These are phyloP conservation scores for Gnaphalium uliginosum DNA, from an alignment of 129 eudicot genomes.

Conservation along the genomic window DNA sequence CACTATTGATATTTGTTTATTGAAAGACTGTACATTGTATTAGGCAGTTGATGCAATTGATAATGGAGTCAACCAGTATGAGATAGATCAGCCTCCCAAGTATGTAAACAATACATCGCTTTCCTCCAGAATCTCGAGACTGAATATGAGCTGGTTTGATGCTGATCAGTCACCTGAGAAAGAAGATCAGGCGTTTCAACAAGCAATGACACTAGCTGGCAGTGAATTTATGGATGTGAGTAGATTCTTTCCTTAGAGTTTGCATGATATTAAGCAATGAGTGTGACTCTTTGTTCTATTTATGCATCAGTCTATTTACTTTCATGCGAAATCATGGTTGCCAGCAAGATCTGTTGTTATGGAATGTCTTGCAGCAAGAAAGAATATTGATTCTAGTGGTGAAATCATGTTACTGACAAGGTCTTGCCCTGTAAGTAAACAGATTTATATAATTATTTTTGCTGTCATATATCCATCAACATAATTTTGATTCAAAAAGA, in stretches of 20 bases:
- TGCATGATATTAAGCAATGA: constrained; percentile 8
- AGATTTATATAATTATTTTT: constrained; percentile 2
- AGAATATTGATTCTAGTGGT: constrained; percentile 67
- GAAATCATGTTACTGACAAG: constrained; percentile 71
- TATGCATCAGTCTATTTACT: constrained; percentile 51
- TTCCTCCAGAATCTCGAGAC: constrained; percentile 80
- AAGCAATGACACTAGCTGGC: constrained; percentile 82
- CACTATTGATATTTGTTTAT: background rate
- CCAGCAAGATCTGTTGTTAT: constrained; percentile 82
- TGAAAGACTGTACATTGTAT: constrained; percentile 8
- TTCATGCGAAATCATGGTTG: constrained; percentile 81
- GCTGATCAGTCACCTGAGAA: constrained; percentile 89
- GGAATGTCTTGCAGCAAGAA: constrained; percentile 69
- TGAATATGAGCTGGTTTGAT: constrained; percentile 74
- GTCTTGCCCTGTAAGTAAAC: constrained; percentile 74
- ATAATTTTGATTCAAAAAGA: background rate
- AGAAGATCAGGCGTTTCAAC: constrained; percentile 78
- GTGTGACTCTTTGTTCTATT: constrained; percentile 11
- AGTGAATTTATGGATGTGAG: constrained; percentile 82
- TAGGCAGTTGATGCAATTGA: constrained; percentile 97
- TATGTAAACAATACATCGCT: constrained; percentile 77
- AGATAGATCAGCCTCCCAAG: constrained; percentile 66
- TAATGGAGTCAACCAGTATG: constrained; percentile 84
- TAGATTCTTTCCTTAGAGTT: background rate
- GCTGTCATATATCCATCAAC: background rate